Evolutionary conservation across 345 rosid species (phyloP), one percentile per base, ranked within the genome.

Genomic region (Cardiospermum halicacabum): DNA sequence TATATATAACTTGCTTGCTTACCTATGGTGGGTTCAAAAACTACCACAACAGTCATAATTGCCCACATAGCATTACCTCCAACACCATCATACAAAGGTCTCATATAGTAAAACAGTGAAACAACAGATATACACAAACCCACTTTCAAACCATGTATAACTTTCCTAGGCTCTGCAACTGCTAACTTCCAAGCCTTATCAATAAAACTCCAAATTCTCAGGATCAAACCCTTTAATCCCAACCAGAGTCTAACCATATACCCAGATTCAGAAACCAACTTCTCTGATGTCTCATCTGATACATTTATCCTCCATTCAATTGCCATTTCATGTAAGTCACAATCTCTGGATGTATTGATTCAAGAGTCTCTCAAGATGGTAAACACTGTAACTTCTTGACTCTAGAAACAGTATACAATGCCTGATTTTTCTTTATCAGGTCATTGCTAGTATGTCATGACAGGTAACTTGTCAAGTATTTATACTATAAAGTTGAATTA

Each of bases 1-100:
- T n/a, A n/a, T n/a, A n/a, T n/a, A n/a, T n/a, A n/a, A 22, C 45
- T 49, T 25, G 53, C 70, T 88, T 45, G 70, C 91, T 49, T 54
- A 90, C 92, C 91, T 0, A 84, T 80, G 27, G 80, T 83, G 70
- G 74, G 72, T 42, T 86, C 89, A 37, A 88, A 88, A 65, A 88
- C 96, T 16, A 86, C 89, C 4, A 86, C 91, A 37, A 86, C 96
- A 0, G 92, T 86, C 89, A 89, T 86, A 36, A 89, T 74, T 42
- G 92, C 92, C 92, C 91, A 89, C 83, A 84, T 77, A 37, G 84
- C 87, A 76, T 80, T 84, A 10, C 85, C 81, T 56, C 92, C 90
- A 59, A 84, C 66, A 18, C 85, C 84, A 19, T 84, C 80, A 64
- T 81, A 81, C 70, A 89, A 75, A 53, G 96, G 92, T 69, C 86